Base-by-base conservation (phyloP, 75 land plant genomes). In the Ceratopteris richardii region DNA sequence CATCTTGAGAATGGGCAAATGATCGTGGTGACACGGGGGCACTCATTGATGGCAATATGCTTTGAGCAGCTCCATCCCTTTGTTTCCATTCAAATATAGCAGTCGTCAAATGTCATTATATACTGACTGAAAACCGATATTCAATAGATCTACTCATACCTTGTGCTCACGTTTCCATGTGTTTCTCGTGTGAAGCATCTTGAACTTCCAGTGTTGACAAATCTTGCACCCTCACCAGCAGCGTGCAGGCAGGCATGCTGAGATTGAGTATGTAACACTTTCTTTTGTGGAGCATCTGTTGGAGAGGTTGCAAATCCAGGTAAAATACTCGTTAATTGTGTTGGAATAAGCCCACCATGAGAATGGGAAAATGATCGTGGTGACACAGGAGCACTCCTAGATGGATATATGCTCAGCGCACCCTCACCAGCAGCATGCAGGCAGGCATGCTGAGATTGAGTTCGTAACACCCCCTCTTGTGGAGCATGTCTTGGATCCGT, bases 311-410 rank as follows among this genome's bases (percentile, higher is more conserved):
- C 24, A 24, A 3, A 52, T 4, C 54, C 54, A 52, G 54, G 54
- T 3, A 52, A 28, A 23, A 52, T 3, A 23, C 54, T 28, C 3
- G 48, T 17, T 14, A 17, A 46, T 14, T 17, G n/a, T 46, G 48
- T 46, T 40, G 82, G 78, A 48, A 66, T 74, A 22, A 70, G 30
- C 25, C 56, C 51, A 31, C 68, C 61, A 61, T 57, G 48, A 26
- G 67, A 40, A 30, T 76, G 75, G 5, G 62, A 68, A 25, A 66
- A 67, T 25, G 76, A 76, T 27, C 69, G 63, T 20, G 78, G 75
- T 39, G 81, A 71, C 40, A 54, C 60, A 61, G 47, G 62, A 7
- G 56, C 59, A 16, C 39, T 58, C 1, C 50, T 61, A 24, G 53
- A 41, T 46, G 66, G 65, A 50, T 70, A 74, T 46, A 46, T 46